These are phyloP conservation scores for Alternaria arbusti DNA, from an alignment of 2,329 filamentous ascomycete genomes.

Conservation along the genomic window DNA sequence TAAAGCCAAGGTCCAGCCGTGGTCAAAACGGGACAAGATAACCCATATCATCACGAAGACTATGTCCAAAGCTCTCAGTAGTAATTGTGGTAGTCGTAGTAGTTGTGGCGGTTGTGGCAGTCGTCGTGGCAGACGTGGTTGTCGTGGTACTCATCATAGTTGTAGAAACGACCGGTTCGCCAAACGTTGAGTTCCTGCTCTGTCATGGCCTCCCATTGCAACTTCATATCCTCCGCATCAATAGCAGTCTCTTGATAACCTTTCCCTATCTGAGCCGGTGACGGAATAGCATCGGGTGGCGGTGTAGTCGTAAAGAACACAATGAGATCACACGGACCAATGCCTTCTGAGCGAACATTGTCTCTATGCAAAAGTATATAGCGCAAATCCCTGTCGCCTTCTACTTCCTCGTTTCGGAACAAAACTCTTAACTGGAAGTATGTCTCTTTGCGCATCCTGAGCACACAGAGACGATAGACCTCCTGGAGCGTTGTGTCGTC, in stretches of 20 bases:
- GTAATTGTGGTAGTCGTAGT: too few species aligned
- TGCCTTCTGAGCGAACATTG: background rate
- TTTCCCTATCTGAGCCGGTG: background rate
- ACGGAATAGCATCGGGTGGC: background rate
- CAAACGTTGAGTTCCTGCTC: background rate
- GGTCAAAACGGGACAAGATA: background rate
- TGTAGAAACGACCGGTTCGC: background rate
- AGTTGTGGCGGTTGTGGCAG: too few species aligned
- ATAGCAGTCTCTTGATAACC: too few species aligned
- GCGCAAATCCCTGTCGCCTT: background rate
- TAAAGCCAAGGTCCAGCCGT: background rate
- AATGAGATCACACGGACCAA: background rate
- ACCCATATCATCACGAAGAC: background rate
- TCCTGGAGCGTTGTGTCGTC: background rate
- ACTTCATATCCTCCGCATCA: background rate
- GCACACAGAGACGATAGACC: background rate
- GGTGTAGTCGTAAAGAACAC: background rate
- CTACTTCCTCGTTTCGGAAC: background rate
- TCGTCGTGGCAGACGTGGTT: too few species aligned
- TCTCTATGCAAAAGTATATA: background rate
- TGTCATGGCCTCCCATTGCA: background rate
- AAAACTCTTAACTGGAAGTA: background rate
- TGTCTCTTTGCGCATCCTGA: background rate
- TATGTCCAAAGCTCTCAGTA: background rate
- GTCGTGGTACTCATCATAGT: background rate